A percentile compares a stretch with the other conserved stretches of the same genome.
phyloP scores from a whole-genome alignment of 345 rosid genomes.

The Boechera stricta region DNA sequence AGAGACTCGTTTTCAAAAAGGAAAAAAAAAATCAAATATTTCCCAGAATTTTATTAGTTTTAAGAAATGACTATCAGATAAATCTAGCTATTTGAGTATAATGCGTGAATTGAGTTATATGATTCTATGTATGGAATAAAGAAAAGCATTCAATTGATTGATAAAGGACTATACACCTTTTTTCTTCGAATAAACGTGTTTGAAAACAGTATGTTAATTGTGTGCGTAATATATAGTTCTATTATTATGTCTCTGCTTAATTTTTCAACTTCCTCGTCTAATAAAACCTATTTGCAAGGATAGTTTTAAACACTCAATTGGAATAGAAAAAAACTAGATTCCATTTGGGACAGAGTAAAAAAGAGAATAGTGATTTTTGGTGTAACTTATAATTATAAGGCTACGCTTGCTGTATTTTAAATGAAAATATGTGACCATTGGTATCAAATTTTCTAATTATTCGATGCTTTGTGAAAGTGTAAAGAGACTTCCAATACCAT shows the following conservation, averaged over 20 bases:
- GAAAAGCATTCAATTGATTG: not conserved
- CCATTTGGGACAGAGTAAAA: not conserved
- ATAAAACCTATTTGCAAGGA: not conserved
- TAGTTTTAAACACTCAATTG: constrained; percentile 7
- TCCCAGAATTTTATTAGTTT: not conserved
- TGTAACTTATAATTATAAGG: constrained; percentile 16
- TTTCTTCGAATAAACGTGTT: not conserved
- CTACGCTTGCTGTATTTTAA: not conserved
- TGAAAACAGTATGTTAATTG: constrained; percentile 10
- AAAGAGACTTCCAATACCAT: constrained; percentile 40
- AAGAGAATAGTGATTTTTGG: constrained; percentile 7
- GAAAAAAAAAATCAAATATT: not conserved
- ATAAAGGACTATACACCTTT: not conserved
- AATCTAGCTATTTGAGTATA: not conserved
- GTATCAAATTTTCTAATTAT: constrained; percentile 31
- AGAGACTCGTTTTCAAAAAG: not conserved
- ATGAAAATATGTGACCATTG: constrained; percentile 12
- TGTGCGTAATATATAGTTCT: constrained; percentile 1
- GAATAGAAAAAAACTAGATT: not conserved
- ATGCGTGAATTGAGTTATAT: not conserved
- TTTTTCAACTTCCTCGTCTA: not conserved
- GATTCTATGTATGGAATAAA: not conserved
- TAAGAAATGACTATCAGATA: not conserved
- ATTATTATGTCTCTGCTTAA: not conserved
- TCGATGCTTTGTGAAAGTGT: constrained; percentile 42